Conservation (phyloP, 2,329 filamentous ascomycete genomes). For the Cladophialophora chaetospira region DNA sequence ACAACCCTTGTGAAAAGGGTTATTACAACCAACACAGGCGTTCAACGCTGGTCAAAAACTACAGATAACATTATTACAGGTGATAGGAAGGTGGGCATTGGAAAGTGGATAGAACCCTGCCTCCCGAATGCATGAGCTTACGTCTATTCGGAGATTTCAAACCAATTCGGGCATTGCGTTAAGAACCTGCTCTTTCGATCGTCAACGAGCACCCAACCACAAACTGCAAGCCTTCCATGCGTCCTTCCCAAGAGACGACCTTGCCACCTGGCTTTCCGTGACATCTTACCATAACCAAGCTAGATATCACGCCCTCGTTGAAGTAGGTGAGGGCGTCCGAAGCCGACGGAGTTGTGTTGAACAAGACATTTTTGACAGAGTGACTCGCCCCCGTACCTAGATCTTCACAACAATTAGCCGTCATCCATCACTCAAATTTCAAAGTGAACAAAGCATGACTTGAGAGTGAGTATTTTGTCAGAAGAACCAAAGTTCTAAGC, state of each 20-base stretch:
- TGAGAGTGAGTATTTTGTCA: conserved; percentile 24
- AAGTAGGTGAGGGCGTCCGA: too few relatives aligned
- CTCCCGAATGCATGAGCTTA: not conserved
- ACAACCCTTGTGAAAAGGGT: too few relatives aligned
- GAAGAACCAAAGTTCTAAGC: conserved; percentile 36
- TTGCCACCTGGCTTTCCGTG: too few relatives aligned
- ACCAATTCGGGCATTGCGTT: too few relatives aligned
- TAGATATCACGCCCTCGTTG: too few relatives aligned
- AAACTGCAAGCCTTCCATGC: too few relatives aligned
- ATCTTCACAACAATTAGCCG: not conserved
- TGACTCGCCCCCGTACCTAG: not conserved
- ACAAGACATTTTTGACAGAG: not conserved
- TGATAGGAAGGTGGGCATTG: not conserved
- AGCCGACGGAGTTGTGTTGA: too few relatives aligned
- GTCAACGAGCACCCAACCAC: too few relatives aligned
- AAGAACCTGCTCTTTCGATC: too few relatives aligned
- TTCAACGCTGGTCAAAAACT: not conserved
- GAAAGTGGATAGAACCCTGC: not conserved
- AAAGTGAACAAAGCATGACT: not conserved
- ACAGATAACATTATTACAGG: not conserved
- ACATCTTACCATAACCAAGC: too few relatives aligned
- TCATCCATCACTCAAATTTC: not conserved
- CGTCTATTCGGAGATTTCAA: too few relatives aligned
- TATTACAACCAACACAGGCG: not conserved
- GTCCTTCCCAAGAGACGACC: too few relatives aligned